These are phyloP conservation scores for Trichoderma virens DNA, from an alignment of 495 filamentous ascomycete genomes.

Conservation along the genomic window DNA sequence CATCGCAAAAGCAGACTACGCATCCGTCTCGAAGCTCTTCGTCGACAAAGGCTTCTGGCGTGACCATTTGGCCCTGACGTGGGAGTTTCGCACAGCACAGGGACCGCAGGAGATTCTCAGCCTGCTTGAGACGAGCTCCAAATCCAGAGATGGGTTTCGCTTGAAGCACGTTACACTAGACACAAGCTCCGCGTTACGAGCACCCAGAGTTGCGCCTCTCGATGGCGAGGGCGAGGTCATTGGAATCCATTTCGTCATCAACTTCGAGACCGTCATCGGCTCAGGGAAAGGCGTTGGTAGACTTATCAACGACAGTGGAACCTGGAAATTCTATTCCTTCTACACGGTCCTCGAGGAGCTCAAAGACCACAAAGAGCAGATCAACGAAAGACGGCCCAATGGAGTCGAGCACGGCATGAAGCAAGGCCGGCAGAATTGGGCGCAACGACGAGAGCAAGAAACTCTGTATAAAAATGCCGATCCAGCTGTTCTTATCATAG, in stretches of 20 bases:
- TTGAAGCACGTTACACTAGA: conserved; percentile 44
- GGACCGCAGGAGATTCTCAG: conserved; percentile 41
- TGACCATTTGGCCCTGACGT: conserved; percentile 53
- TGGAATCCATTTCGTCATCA: conserved; percentile 47
- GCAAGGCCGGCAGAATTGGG: conserved; percentile 51
- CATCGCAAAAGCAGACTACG: conserved; percentile 30
- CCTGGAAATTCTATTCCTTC: conserved; percentile 60
- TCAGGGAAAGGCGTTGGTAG: conserved; percentile 49
- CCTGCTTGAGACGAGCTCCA: conserved; percentile 32
- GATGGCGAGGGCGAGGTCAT: conserved; percentile 37
- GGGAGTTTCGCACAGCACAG: conserved; percentile 53
- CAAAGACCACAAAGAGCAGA: conserved; percentile 42
- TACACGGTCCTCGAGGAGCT: conserved; percentile 53
- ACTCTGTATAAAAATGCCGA: conserved; percentile 48
- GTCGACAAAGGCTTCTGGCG: conserved; percentile 54
- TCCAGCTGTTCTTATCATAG: conserved; percentile 60
- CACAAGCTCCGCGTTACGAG: conserved; percentile 29
- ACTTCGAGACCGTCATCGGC: conserved; percentile 45
- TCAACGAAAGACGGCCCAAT: conserved; percentile 36
- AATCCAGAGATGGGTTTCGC: conserved; percentile 22
- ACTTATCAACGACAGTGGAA: conserved; percentile 41
- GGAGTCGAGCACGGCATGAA: conserved; percentile 45
- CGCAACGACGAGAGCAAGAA: conserved; percentile 50
- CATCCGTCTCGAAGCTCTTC: conserved; percentile 38
- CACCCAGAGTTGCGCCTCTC: conserved; percentile 39